A percentile compares a stretch with the other conserved stretches of the same genome.
phyloP scores from a whole-genome alignment of 768 basidiomycete species.

The Tricholomella constricta region DNA sequence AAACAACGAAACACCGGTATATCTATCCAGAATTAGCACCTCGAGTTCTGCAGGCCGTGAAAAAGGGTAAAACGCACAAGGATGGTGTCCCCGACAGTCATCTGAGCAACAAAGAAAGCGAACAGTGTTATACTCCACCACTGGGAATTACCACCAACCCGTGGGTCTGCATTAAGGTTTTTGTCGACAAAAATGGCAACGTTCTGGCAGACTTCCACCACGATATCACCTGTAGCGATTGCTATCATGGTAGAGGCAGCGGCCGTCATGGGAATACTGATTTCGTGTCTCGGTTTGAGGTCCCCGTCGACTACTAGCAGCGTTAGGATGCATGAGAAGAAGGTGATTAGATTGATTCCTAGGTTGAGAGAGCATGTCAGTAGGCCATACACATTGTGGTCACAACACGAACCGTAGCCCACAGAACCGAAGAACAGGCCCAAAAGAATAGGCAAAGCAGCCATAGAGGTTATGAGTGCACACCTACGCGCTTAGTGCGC shows the following conservation, averaged over 20 bases:
- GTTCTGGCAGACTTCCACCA: background rate
- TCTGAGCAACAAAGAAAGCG: background rate
- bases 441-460: too few species aligned
- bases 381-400: too few species aligned
- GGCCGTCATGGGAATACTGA: background rate
- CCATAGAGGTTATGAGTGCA: too few species aligned
- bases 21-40: background rate
- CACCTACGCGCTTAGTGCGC: too few species aligned
- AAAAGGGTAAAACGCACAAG: background rate
- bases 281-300: background rate
- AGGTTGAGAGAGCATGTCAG: too few species aligned
- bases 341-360: conserved; percentile 1
- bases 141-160: background rate
- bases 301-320: background rate
- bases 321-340: background rate
- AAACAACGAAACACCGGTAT: conserved; percentile 7
- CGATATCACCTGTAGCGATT: background rate
- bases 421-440: too few species aligned
- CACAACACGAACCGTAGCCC: too few species aligned
- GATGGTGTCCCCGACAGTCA: background rate
- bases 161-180: background rate
- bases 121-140: background rate
- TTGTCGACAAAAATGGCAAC: background rate
- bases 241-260: background rate
- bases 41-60: background rate